Evolutionary conservation across 768 basidiomycete genomes (phyloP).

Genomic region (Zangia roseola): DNA sequence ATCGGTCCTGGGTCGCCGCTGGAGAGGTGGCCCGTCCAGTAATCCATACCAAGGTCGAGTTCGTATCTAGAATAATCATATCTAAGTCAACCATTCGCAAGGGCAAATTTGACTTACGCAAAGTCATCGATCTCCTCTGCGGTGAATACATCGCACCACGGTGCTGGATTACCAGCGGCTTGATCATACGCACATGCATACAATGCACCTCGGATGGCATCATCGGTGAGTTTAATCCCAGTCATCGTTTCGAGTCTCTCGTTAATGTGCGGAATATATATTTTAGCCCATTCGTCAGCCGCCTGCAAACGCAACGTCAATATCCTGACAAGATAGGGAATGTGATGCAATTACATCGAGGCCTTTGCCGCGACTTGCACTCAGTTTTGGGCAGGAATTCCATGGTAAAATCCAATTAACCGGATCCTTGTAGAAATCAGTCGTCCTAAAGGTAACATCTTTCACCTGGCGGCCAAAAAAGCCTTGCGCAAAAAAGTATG

Average conservation of each 20-base stretch:
- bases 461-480: slow-evolving; percentile 33
- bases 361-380: not conserved
- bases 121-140: slow-evolving; percentile 32
- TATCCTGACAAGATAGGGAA: not conserved
- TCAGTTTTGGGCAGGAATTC: slow-evolving; percentile 30
- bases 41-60: slow-evolving; percentile 36
- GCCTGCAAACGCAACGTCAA: not conserved
- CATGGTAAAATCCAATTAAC: slow-evolving; percentile 38
- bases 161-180: slow-evolving; percentile 32
- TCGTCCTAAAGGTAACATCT: slow-evolving; percentile 23
- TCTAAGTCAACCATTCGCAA: not conserved
- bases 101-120: slow-evolving; percentile 25
- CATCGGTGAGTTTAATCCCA: slow-evolving; percentile 29
- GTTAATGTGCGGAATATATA: slow-evolving; percentile 37
- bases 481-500: slow-evolving; percentile 37
- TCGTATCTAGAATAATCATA: slow-evolving; percentile 28
- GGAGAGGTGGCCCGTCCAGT: slow-evolving; percentile 33
- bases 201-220: slow-evolving; percentile 37
- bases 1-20: slow-evolving; percentile 31
- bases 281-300: slow-evolving; percentile 28
- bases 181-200: slow-evolving; percentile 39
- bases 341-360: not conserved
- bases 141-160: slow-evolving; percentile 38
- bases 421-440: slow-evolving; percentile 31
- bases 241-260: slow-evolving; percentile 32